Percentiles rank a stretch among this genome's conserved stretches.
phyloP scores from a whole-genome alignment of 371 early-diverging fungal species.

The Mortierella sp. region DNA sequence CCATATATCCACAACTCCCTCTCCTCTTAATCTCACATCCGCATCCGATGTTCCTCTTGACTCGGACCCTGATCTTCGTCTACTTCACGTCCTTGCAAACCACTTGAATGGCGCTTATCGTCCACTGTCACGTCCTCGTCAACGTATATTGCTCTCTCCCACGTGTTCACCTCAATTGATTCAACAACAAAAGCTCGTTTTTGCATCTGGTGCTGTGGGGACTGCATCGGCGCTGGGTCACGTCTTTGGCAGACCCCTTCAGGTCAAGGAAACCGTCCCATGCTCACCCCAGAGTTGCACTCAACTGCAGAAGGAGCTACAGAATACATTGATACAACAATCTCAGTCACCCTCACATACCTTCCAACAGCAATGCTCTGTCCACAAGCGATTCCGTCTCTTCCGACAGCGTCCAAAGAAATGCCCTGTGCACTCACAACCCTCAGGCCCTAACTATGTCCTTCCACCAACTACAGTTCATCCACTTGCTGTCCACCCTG shows the following conservation, averaged over 20 bases:
- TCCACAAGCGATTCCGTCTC: conserved; percentile 50
- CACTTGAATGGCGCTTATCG: conserved; percentile 15
- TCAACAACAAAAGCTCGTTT: conserved; percentile 45
- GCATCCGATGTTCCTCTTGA: neutral
- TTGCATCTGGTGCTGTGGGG: conserved; percentile 49
- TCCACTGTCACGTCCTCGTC: conserved; percentile 13
- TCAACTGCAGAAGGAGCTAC: conserved; percentile 30
- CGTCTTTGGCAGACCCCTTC: conserved; percentile 49
- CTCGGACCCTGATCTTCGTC: conserved; percentile 6
- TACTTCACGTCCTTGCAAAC: conserved; percentile 5
- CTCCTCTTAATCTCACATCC: neutral
- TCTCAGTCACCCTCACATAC: conserved; percentile 47
- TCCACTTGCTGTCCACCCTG: conserved; percentile 39
- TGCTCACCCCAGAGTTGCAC: conserved; percentile 36
- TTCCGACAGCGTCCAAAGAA: conserved; percentile 46
- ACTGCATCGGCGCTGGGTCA: conserved; percentile 47
- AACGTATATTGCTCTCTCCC: conserved; percentile 11
- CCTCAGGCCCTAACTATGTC: conserved; percentile 37
- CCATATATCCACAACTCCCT: neutral
- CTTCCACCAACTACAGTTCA: conserved; percentile 46
- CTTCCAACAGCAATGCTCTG: conserved; percentile 47
- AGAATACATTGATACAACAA: conserved; percentile 24
- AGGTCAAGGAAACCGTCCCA: conserved; percentile 44
- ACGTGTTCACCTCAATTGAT: conserved; percentile 1
- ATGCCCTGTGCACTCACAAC: conserved; percentile 34